phyloP scores from a whole-genome alignment of 306 rosid genomes.

The Abrus pulchellus region DNA sequence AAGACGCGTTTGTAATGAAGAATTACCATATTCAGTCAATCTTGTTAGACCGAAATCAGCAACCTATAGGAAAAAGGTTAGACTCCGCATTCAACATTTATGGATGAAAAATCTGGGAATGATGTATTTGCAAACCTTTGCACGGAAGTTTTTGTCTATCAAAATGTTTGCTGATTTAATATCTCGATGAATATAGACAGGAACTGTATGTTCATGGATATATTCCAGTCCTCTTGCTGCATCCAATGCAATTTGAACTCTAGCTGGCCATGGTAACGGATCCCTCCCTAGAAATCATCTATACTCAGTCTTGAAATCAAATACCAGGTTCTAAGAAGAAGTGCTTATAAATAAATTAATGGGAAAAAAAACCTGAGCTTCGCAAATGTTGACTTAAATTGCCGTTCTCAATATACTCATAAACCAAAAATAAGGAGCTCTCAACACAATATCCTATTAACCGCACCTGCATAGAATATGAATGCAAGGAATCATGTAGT shows the following conservation, averaged over 20 bases:
- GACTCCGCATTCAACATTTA: conserved; percentile 23
- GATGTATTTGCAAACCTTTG: conserved; percentile 61
- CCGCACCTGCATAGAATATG: conserved; percentile 60
- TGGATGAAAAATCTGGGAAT: conserved; percentile 10
- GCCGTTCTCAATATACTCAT: conserved; percentile 79
- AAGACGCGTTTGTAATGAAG: conserved; percentile 70
- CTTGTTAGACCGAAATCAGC: conserved; percentile 83
- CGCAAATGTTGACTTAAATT: conserved; percentile 76
- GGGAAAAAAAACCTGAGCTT: conserved; percentile 50
- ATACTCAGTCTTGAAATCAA: conserved; percentile 30
- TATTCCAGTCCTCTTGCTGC: conserved; percentile 83
- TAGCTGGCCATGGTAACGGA: conserved; percentile 72
- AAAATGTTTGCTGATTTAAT: conserved; percentile 81
- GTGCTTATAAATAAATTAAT: neutral
- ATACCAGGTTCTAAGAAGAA: neutral
- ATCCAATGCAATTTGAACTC: conserved; percentile 84
- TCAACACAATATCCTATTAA: conserved; percentile 81
- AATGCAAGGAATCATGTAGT: conserved; percentile 39
- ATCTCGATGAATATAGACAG: conserved; percentile 81
- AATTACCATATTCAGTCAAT: conserved; percentile 66
- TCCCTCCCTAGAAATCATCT: conserved; percentile 56
- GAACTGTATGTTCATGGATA: conserved; percentile 88
- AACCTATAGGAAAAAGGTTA: conserved; percentile 56
- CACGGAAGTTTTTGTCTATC: conserved; percentile 74
- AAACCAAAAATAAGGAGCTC: conserved; percentile 77